A percentile compares a stretch with the other conserved stretches of the same genome.
phyloP scores from a whole-genome alignment of 352 stramenopile genomes.

The Phytopythium chamaehyphon region DNA sequence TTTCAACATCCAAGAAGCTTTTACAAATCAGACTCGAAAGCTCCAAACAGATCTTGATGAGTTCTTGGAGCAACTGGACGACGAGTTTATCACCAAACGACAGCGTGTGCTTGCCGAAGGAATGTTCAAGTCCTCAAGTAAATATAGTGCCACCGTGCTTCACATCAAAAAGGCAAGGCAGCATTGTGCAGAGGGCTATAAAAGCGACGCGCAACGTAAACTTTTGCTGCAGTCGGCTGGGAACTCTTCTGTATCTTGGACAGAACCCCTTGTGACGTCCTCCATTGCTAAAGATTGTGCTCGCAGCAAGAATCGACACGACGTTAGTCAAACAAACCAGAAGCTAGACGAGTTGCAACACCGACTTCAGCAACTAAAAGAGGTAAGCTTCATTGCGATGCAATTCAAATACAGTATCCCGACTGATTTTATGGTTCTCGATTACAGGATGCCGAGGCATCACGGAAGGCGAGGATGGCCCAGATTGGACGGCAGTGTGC shows the following conservation, averaged over 20 bases:
- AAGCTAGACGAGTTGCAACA: conserved; percentile 24
- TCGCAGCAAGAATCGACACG: background rate
- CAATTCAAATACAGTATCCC: background rate
- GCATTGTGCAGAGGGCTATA: background rate
- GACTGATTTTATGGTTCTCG: background rate
- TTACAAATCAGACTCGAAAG: conserved; percentile 55
- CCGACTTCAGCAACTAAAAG: conserved; percentile 14
- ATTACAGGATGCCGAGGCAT: conserved; percentile 26
- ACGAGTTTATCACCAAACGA: conserved; percentile 27
- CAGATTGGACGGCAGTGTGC: conserved; percentile 57
- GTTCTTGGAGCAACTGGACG: conserved; percentile 42
- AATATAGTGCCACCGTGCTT: too few relatives aligned
- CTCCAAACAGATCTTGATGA: conserved; percentile 40
- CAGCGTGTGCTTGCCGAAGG: conserved; percentile 20
- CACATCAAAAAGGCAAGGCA: too few relatives aligned
- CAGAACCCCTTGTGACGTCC: background rate
- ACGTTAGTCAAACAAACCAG: conserved; percentile 17
- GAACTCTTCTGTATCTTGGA: background rate
- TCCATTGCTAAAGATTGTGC: background rate
- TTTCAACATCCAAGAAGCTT: conserved; percentile 68
- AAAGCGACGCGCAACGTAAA: conserved; percentile 2
- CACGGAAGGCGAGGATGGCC: conserved; percentile 41
- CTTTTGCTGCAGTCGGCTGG: conserved; percentile 1
- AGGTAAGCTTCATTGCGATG: conserved; percentile 10
- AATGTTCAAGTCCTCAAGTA: too few relatives aligned